These are phyloP conservation scores for Polytrichum commune DNA, from an alignment of 225 moss, liverwort and hornwort species.

Conservation along the genomic window DNA sequence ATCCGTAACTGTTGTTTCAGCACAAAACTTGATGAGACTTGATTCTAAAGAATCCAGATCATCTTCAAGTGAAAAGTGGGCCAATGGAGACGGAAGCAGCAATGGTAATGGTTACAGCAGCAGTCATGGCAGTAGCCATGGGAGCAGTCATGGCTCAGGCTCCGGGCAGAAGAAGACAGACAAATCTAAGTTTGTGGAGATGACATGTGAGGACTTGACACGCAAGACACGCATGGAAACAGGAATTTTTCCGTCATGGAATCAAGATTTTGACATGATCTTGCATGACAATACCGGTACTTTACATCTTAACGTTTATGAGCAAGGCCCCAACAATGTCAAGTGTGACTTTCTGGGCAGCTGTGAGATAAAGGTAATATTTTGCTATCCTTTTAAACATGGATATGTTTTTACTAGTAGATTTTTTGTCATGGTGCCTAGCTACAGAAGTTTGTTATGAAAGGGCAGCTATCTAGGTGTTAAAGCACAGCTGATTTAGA, in stretches of 20 bases:
- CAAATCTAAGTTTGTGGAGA: slow-evolving; percentile 74
- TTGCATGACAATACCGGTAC: slow-evolving; percentile 82
- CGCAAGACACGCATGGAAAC: slow-evolving; percentile 64
- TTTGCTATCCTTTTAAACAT: background rate
- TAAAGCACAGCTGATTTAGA: background rate
- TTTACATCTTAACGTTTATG: slow-evolving; percentile 73
- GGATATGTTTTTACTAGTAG: too few relatives aligned
- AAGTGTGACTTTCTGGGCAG: slow-evolving; percentile 87
- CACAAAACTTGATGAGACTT: slow-evolving; percentile 52
- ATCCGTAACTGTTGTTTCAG: slow-evolving; percentile 58
- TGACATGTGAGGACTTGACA: slow-evolving; percentile 77
- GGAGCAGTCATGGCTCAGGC: slow-evolving; percentile 25
- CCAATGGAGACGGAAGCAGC: slow-evolving; percentile 29
- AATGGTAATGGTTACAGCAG: background rate
- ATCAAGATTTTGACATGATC: slow-evolving; percentile 79
- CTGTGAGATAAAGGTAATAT: slow-evolving; percentile 82
- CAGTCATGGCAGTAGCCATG: slow-evolving; percentile 25
- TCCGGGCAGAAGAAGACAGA: slow-evolving; percentile 35
- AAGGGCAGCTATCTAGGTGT: background rate
- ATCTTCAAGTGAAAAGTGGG: slow-evolving; percentile 27
- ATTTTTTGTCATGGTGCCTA: too few relatives aligned
- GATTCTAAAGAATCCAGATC: slow-evolving; percentile 26
- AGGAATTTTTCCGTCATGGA: slow-evolving; percentile 66
- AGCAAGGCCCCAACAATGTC: slow-evolving; percentile 73
- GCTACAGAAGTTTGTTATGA: background rate